phyloP scores from a whole-genome alignment of 306 rosid genomes.

The Lathyrus oleraceus region DNA sequence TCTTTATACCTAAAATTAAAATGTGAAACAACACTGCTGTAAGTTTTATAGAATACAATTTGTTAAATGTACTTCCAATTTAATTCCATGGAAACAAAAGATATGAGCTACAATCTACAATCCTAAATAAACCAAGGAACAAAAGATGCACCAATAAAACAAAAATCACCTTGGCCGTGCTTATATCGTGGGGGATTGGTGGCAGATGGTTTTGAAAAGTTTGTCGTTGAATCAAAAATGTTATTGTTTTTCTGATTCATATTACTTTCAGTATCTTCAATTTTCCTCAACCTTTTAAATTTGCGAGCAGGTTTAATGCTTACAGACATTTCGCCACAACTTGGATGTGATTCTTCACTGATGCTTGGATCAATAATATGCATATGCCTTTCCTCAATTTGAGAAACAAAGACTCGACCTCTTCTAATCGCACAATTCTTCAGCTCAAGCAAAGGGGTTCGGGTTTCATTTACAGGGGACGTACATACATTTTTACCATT shows the following conservation, averaged over 20 bases:
- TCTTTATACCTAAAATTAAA: conserved; percentile 59
- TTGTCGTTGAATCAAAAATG: conserved; percentile 29
- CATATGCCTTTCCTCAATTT: conserved; percentile 45
- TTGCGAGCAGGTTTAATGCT: conserved; percentile 56
- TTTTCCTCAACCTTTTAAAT: conserved; percentile 78
- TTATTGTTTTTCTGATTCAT: conserved; percentile 44
- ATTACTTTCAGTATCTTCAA: conserved; percentile 44
- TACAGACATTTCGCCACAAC: conserved; percentile 53
- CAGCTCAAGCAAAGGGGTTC: conserved; percentile 51
- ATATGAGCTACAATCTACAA: conserved; percentile 1
- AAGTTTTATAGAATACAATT: conserved; percentile 16
- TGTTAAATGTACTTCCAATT: conserved; percentile 18
- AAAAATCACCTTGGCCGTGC: conserved; percentile 55
- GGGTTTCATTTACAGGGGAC: conserved; percentile 51
- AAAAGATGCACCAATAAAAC: conserved; percentile 22
- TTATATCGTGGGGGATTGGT: conserved; percentile 36
- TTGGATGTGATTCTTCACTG: conserved; percentile 63
- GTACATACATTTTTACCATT: conserved; percentile 35
- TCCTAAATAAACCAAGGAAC: conserved; percentile 13
- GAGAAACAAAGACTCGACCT: conserved; percentile 51
- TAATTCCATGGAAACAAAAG: conserved; percentile 26
- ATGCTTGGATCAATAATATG: conserved; percentile 48
- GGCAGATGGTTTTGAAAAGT: conserved; percentile 39
- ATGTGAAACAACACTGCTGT: conserved; percentile 26
- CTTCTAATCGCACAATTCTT: conserved; percentile 43